These are phyloP conservation scores for Neofusicoccum kwambonambiense DNA, from an alignment of 2,329 filamentous ascomycete genomes.

Conservation along the genomic window DNA sequence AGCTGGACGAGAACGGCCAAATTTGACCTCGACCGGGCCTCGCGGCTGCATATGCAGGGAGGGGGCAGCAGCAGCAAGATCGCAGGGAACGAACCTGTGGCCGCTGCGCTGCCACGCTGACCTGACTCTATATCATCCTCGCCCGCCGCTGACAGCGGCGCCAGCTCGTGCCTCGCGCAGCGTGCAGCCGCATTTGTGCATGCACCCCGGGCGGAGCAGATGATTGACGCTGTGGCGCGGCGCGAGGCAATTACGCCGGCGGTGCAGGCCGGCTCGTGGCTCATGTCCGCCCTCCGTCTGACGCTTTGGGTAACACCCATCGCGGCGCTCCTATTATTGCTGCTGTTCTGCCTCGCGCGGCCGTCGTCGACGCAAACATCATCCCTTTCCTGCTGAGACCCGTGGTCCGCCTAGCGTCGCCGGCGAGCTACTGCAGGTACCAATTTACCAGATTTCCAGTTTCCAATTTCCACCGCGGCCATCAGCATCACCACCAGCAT, in stretches of 20 bases:
- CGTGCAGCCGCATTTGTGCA: too few species aligned
- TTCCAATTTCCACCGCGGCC: slow-evolving; percentile 4
- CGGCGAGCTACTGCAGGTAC: background rate
- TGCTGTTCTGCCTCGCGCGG: background rate
- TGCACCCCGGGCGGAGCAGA: background rate
- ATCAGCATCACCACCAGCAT: background rate
- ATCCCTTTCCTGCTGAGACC: background rate
- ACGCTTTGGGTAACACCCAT: background rate
- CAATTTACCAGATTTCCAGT: background rate
- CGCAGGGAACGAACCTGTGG: background rate
- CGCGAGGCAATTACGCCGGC: background rate
- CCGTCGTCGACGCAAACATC: background rate
- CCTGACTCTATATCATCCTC: background rate
- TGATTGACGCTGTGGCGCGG: slow-evolving; percentile 1
- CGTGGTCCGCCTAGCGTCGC: background rate
- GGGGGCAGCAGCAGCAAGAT: background rate
- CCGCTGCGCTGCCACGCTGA: background rate
- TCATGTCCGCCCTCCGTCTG: background rate
- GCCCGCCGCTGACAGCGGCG: background rate
- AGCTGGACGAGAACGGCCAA: background rate
- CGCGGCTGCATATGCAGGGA: background rate
- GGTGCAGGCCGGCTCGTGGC: background rate
- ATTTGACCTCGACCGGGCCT: too few species aligned
- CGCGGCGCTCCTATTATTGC: background rate
- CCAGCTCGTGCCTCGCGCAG: background rate